Evolutionary conservation across 768 basidiomycete species (phyloP), one percentile per base, ranked within the genome.

Genomic region (Hortiboletus flavorubellus): DNA sequence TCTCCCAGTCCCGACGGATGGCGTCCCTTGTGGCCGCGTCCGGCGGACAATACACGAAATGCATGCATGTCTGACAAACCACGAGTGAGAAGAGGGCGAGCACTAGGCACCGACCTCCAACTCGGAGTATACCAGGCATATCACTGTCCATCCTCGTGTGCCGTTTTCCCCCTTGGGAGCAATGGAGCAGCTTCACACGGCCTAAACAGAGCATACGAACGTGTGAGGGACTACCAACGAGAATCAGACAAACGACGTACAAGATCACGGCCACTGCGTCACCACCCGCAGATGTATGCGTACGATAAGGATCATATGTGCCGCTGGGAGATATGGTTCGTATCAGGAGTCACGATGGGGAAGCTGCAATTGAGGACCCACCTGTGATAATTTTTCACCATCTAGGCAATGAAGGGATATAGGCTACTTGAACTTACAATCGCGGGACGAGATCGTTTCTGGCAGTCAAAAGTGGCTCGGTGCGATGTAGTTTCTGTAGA

Each of bases 1-100:
- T 5, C 34, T 56, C 37, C 62, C 62, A 64, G 16, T 26, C 29
- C 30, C 0, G 29, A 21, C 62, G 62, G 18, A 51, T 48, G 29
- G 42, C 2, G 1, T 49, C 55, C 35, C 55, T 51, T 6, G 47
- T 49, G 37, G 30, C 33, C 2, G 53, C 45, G 14, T 61, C 59
- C 0, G 38, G 53, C 0, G 62, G 54, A 48, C 62, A 63, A 8
- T 4, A 26, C 5, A 8, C 0, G 42, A 49, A 21, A 21, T 61
- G 63, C 15, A 38, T 16, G 8, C 15, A 8, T 4, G 49, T 41
- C 15, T 51, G 31, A 33, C 49, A 45, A 12, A 12, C 15, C 26
- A n/a, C 11, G 31, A 42, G 21, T 0, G 40, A 43, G 31, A 62
- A 0, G 15, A 21, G 21, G 21, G 31, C 16, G 10, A 66, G 5